phyloP scores from a whole-genome alignment of 1,284 basidiomycete species.

The Ustilago hordei region DNA sequence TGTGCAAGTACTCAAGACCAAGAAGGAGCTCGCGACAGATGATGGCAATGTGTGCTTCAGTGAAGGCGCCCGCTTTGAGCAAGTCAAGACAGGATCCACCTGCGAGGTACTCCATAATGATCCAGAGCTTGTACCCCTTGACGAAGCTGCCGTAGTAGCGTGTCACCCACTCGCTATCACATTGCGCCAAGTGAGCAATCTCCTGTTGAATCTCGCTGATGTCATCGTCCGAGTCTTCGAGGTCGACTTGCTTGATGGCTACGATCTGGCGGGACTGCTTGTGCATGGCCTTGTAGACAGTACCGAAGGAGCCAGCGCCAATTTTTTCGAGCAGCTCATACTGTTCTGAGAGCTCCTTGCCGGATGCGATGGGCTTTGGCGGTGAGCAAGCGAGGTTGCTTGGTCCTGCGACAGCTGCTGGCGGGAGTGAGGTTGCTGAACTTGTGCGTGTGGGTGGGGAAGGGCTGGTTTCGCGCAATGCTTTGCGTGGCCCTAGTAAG shows the following conservation, averaged over 20 bases:
- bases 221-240: constrained; percentile 71
- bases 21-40: constrained; percentile 90
- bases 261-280: constrained; percentile 92
- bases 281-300: constrained; percentile 92
- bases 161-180: constrained; percentile 95
- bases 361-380: constrained; percentile 42
- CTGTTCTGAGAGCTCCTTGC: constrained; percentile 71
- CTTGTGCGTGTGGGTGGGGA: constrained; percentile 43
- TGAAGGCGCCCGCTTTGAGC: constrained; percentile 88
- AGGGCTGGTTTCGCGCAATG: constrained; percentile 32
- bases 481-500: constrained; percentile 48
- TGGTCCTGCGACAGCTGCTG: constrained; percentile 38
- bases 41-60: constrained; percentile 92
- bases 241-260: constrained; percentile 93
- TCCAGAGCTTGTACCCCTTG: constrained; percentile 96
- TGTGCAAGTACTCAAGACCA: constrained; percentile 95
- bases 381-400: constrained; percentile 38
- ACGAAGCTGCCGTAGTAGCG: constrained; percentile 97
- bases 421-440: constrained; percentile 37
- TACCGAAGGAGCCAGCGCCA: constrained; percentile 96
- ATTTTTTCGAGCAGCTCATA: constrained; percentile 94
- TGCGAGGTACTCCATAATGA: constrained; percentile 98
- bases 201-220: constrained; percentile 85
- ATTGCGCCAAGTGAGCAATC: constrained; percentile 93
- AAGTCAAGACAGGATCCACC: constrained; percentile 98